Percentiles rank a stretch among this genome's conserved stretches.
Conservation (phyloP, 306 rosid species). For the Vachellia pachyceras region DNA sequence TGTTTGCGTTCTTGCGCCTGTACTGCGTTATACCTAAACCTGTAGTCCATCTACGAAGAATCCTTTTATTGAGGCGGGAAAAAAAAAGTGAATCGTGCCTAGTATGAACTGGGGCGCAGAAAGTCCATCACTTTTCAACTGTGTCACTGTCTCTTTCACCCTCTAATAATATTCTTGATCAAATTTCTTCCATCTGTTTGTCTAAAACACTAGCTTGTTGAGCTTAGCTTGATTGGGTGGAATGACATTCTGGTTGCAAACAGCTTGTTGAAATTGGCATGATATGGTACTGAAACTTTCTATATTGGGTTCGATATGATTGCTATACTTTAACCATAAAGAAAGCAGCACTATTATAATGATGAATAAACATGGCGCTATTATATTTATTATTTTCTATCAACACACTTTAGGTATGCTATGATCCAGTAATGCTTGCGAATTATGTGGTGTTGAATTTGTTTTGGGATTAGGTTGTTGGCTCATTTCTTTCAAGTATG, state of each 20-base stretch:
- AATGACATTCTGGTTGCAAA: neutral
- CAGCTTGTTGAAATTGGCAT: neutral
- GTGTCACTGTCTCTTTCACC: slow-evolving; percentile 37
- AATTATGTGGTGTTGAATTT: neutral
- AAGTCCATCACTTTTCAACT: slow-evolving; percentile 29
- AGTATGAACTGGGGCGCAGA: slow-evolving; percentile 38
- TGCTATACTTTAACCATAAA: neutral
- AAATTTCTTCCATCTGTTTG: neutral
- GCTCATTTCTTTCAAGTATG: neutral
- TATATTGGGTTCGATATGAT: neutral
- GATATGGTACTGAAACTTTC: neutral
- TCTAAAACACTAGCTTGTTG: neutral
- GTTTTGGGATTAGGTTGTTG: neutral
- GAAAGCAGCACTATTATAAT: neutral
- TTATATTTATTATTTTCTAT: neutral
- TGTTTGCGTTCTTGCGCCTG: neutral
- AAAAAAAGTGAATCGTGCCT: neutral
- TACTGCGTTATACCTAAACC: neutral
- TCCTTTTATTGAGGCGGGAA: neutral
- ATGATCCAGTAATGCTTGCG: neutral
- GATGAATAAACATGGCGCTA: neutral
- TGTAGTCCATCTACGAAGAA: neutral
- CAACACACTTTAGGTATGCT: neutral
- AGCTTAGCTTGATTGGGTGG: slow-evolving; percentile 10
- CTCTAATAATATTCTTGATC: neutral